Conservation (phyloP, 1,139 yeast species). For the Schwanniomyces etchellsii region DNA sequence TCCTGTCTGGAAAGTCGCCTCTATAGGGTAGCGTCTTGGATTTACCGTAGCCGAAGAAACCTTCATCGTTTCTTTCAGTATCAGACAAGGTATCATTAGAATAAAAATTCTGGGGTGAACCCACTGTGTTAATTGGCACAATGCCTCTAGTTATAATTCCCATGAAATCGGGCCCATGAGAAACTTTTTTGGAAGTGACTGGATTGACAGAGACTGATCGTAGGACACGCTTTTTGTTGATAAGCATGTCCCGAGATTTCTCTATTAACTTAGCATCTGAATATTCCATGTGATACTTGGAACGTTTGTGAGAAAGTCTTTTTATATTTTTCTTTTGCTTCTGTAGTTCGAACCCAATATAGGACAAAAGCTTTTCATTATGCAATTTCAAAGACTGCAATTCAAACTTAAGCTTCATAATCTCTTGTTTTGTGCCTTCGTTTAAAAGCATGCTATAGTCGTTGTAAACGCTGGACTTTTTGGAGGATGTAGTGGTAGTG, state of each 20-base stretch:
- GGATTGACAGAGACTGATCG: constrained; percentile 42
- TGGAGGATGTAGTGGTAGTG: constrained; percentile 16
- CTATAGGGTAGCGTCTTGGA: constrained; percentile 18
- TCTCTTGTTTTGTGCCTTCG: constrained; percentile 44
- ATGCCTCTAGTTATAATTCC: constrained; percentile 17
- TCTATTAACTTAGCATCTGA: constrained; percentile 52
- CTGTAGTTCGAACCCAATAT: constrained; percentile 54
- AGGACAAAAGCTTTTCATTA: constrained; percentile 51
- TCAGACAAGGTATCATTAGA: constrained; percentile 1
- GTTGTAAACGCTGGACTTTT: constrained; percentile 34
- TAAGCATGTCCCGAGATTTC: constrained; percentile 34
- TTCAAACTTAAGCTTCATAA: constrained; percentile 49
- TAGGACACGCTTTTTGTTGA: constrained; percentile 40
- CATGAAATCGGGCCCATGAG: constrained; percentile 5
- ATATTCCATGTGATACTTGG: constrained; percentile 32
- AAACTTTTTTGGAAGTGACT: constrained; percentile 20
- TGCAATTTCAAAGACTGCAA: constrained; percentile 49
- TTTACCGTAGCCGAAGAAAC: constrained; percentile 21
- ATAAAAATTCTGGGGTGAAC: not conserved
- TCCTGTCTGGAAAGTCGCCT: constrained; percentile 5
- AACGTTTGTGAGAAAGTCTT: constrained; percentile 35
- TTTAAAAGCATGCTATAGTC: constrained; percentile 24
- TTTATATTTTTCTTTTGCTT: constrained; percentile 41
- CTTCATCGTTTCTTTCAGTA: constrained; percentile 24
- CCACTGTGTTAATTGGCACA: constrained; percentile 3